These are phyloP conservation scores for Skeletonema costatum DNA, from an alignment of 108 stramenopile species.

Conservation along the genomic window DNA sequence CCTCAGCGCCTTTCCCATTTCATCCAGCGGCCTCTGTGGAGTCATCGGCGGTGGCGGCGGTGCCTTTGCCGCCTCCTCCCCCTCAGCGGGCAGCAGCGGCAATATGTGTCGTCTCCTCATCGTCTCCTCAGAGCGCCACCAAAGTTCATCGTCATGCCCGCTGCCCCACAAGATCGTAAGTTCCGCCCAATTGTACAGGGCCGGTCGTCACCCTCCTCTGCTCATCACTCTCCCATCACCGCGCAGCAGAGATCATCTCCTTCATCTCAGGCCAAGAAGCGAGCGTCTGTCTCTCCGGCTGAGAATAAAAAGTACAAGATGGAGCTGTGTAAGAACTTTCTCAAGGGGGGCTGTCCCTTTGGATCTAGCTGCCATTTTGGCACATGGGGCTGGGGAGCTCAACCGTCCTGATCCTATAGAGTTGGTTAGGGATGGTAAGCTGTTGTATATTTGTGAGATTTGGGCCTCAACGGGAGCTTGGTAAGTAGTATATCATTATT, in stretches of 20 bases:
- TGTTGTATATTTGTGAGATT: constrained; percentile 20
- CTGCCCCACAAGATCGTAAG: background rate
- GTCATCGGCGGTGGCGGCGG: background rate
- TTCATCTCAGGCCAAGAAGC: background rate
- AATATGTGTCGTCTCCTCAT: background rate
- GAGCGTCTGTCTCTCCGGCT: background rate
- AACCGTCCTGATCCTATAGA: constrained; percentile 11
- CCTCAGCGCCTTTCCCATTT: background rate
- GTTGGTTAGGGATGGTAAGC: constrained; percentile 10
- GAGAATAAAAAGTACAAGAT: constrained; percentile 40
- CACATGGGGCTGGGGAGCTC: constrained; percentile 25
- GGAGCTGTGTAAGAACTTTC: constrained; percentile 31
- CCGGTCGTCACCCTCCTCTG: no score
- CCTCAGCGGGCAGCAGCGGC: background rate
- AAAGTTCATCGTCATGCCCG: background rate
- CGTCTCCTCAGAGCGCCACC: background rate
- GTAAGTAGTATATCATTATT: constrained; percentile 6
- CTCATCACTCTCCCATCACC: background rate
- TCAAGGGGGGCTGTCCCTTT: constrained; percentile 9
- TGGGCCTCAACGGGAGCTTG: constrained; percentile 36
- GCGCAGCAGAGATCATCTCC: background rate
- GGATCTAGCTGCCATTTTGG: constrained; percentile 27
- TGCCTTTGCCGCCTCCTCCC: background rate
- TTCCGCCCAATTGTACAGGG: background rate
- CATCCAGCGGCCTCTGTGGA: background rate